phyloP scores from a whole-genome alignment of 176 grass and related monocot genomes.

The Calamus simplicifolius region DNA sequence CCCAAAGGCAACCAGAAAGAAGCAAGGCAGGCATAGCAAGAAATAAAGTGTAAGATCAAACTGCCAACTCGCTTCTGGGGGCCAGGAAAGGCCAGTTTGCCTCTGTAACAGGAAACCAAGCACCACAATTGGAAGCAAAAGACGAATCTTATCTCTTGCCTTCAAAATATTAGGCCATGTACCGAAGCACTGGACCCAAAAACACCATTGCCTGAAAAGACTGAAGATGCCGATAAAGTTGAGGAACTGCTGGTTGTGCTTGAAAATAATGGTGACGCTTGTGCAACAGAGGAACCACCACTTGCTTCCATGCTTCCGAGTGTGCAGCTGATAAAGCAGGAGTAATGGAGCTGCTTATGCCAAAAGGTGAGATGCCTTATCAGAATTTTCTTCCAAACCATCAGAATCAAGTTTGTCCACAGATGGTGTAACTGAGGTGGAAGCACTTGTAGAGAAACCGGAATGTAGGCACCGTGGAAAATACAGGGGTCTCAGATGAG shows the following conservation, averaged over 20 bases:
- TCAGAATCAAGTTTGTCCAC: background rate
- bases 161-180: background rate
- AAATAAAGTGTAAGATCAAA: too few species aligned
- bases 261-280: background rate
- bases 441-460: background rate
- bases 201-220: background rate
- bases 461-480: too few species aligned
- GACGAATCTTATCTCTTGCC: too few species aligned
- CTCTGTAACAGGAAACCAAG: too few species aligned
- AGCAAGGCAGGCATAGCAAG: too few species aligned
- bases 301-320: background rate
- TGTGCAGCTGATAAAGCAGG: background rate
- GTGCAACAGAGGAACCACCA: background rate
- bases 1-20: too few species aligned
- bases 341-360: background rate
- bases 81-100: too few species aligned
- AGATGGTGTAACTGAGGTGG: background rate
- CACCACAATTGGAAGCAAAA: too few species aligned
- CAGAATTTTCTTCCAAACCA: background rate
- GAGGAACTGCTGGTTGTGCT: background rate
- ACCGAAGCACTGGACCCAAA: conserved; percentile 4
- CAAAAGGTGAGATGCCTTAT: background rate
- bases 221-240: background rate
- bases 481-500: too few species aligned
- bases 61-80: too few species aligned